Evolutionary conservation across 495 filamentous ascomycete genomes (phyloP).

Genomic region (Penicillium waksmanii): DNA sequence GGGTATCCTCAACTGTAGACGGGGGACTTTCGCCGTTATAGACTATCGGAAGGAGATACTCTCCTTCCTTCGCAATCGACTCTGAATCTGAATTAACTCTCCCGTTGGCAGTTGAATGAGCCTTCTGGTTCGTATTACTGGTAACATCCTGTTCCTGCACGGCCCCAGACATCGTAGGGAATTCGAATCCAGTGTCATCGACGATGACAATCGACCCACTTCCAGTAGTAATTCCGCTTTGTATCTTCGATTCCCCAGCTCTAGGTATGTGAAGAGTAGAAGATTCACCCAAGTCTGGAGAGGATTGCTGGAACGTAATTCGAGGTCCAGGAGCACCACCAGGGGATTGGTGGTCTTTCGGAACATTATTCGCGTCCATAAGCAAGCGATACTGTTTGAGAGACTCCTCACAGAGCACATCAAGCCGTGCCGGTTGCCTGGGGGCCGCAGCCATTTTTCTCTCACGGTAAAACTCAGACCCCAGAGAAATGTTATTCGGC

Average conservation of each 20-base stretch:
- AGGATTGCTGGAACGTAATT: conserved; percentile 9
- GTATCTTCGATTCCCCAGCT: conserved; percentile 31
- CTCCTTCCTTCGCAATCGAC: conserved; percentile 32
- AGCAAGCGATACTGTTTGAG: conserved; percentile 61
- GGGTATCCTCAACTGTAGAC: conserved; percentile 16
- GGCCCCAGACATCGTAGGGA: conserved; percentile 44
- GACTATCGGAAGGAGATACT: conserved; percentile 39
- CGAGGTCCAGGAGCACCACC: conserved; percentile 10
- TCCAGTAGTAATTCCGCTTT: conserved; percentile 70
- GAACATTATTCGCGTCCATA: conserved; percentile 20
- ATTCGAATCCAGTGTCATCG: conserved; percentile 56
- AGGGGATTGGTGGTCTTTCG: conserved; percentile 11
- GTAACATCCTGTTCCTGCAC: conserved; percentile 12
- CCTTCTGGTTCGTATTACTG: conserved; percentile 17
- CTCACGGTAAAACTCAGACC: conserved; percentile 50
- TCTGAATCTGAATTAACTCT: conserved; percentile 20
- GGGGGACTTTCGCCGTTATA: conserved; percentile 32
- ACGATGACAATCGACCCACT: conserved; percentile 90
- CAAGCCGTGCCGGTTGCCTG: conserved; percentile 58
- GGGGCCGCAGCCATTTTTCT: conserved; percentile 40
- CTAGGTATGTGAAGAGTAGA: conserved; percentile 11
- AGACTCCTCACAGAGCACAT: conserved; percentile 78
- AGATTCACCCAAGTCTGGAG: conserved; percentile 5
- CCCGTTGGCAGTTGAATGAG: conserved; percentile 10
- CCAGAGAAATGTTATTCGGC: conserved; percentile 51